Evolutionary conservation across 2,329 filamentous ascomycete genomes (phyloP), one percentile per base, ranked within the genome.

Genomic region (Plenodomus biglobosus): DNA sequence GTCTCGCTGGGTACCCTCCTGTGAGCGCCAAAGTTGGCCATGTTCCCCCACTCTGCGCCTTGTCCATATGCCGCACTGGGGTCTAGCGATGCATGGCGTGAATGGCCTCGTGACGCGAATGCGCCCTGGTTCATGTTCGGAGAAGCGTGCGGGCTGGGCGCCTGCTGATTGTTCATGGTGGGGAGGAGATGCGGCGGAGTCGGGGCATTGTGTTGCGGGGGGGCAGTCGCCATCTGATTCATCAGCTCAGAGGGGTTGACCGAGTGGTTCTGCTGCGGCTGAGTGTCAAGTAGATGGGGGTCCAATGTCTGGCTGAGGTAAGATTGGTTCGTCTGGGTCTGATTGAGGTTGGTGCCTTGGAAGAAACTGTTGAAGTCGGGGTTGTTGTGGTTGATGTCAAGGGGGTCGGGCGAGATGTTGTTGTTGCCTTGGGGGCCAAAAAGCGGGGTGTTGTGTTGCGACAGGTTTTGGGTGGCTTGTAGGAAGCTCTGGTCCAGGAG

Each of bases 1-100:
- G 76, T 73, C 58, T 96, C 92, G n/a, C 92, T 96, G 1, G 90
- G 88, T 32, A 84, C 85, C 64, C 92, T 84, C 60, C 91, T 83
- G 68, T 96, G 92, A n/a, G 83, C 79, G 58, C 89, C 86, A 65
- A 95, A 96, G 50, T 78, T 75, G 32, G 76, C 73, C 59, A 80
- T 80, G 65, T 76, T 77, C 27, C 77, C 76, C 84, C 84, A 87
- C 53, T 87, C 84, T 38, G 75, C 74, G 40, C 76, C 74, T 38
- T 79, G 77, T 37, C 79, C 75, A 58, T 80, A 86, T 41, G 81
- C 80, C 2, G 83, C 81, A 55, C 76, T 83, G 5, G 84, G 84
- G 54, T 85, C 83, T 24, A 86, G 72, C 18, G 83, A 85, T 17
- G 78, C 75, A 18, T 84, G 78, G 44, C 83, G 78, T 44, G 83